Evolutionary conservation across 2,329 filamentous ascomycete species (phyloP).

Genomic region (Seiridium unicorne): DNA sequence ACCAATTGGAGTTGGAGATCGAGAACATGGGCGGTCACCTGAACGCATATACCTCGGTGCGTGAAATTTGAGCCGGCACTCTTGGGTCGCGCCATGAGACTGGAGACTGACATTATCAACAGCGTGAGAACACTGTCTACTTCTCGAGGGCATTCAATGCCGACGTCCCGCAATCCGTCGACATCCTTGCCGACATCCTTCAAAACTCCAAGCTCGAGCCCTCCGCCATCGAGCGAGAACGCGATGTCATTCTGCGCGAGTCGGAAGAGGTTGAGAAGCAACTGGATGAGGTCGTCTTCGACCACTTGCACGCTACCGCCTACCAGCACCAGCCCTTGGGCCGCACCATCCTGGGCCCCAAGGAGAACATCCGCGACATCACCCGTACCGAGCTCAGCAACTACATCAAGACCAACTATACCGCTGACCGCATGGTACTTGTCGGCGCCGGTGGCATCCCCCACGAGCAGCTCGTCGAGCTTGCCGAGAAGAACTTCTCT

Average conservation of each 20-base stretch:
- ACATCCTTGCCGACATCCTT: conserved; percentile 98
- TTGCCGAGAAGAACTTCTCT: conserved; percentile 95
- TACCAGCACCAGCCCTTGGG: conserved; percentile 95
- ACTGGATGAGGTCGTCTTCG: conserved; percentile 98
- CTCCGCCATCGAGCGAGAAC: conserved; percentile 91
- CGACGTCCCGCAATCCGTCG: conserved; percentile 93
- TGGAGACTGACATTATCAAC: conserved; percentile 15
- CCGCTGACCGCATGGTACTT: conserved; percentile 98
- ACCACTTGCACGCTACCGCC: conserved; percentile 97
- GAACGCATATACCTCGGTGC: conserved; percentile 98
- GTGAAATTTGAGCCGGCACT: conserved; percentile 29
- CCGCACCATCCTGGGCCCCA: conserved; percentile 95
- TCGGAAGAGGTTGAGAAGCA: conserved; percentile 99
- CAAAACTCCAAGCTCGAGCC: conserved; percentile 98
- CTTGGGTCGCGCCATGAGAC: not conserved
- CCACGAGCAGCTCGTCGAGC: conserved; percentile 89
- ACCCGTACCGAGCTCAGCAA: conserved; percentile 83
- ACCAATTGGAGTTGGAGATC: conserved; percentile 98
- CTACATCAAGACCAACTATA: conserved; percentile 99
- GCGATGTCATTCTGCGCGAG: conserved; percentile 97
- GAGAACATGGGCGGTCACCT: conserved; percentile 99
- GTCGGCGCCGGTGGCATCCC: conserved; percentile 93
- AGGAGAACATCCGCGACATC: conserved; percentile 98
- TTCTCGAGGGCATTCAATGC: conserved; percentile 99
- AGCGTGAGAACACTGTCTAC: conserved; percentile 99